Base-by-base conservation (phyloP, 768 basidiomycete genomes). In the Leccinellum luteum region DNA sequence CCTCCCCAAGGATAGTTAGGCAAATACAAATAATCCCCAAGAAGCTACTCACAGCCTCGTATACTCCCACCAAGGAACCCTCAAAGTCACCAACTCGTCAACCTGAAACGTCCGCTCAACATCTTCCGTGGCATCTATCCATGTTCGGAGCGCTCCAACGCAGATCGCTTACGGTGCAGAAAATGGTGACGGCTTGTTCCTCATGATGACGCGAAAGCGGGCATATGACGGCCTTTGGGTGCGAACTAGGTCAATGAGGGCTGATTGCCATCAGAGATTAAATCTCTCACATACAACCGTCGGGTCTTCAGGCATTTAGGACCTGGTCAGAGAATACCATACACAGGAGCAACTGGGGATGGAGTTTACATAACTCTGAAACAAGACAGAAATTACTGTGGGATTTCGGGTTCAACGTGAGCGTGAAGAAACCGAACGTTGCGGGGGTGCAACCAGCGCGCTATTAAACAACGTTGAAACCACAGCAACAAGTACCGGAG, bases 21-120 rank as follows among this genome's bases (percentile, higher is more conserved):
- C 60, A 51, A 71, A 60, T 59, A 52, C 65, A 58, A 66, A 64
- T 64, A 47, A n/a, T 53, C 45, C 44, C 10, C 41, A 43, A 43
- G 41, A 55, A 44, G 25, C 5, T 50, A 67, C 58, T 64, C 63
- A 63, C 61, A 57, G 64, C 51, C 48, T 38, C 44, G 30, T 57
- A 44, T 51, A 27, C n/a, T 28, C 10, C 54, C 8, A 38, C 6
- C 6, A 13, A 55, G 28, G 28, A n/a, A 34, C 44, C 45, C 45
- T 31, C 23, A 54, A 51, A 28, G 23, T 27, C 38, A 52, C 28
- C n/a, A 19, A 41, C 23, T 23, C 48, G 48, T 49, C 14, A 17
- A 4, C 28, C 44, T 48, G 60, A 38, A 41, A 23, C 30, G 19
- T 21, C 27, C 17, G 23, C 6, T 51, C 31, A 15, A 51, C 6